These are phyloP conservation scores for Melanogaster broomeanus DNA, from an alignment of 768 basidiomycete species.

Conservation along the genomic window DNA sequence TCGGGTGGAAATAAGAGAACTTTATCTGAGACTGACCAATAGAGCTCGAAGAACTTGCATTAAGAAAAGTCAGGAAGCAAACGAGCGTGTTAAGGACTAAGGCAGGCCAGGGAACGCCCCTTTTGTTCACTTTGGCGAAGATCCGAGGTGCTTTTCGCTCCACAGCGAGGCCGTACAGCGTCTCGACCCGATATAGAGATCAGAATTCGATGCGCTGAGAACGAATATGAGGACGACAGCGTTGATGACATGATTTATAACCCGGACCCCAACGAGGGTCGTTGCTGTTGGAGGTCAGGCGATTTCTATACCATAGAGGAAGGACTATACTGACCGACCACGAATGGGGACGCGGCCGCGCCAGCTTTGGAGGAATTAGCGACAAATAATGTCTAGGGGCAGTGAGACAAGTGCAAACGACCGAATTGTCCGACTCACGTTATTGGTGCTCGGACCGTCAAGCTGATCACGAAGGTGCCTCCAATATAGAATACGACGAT, in stretches of 20 bases:
- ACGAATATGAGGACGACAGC: slow-evolving; percentile 51
- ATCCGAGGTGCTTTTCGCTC: slow-evolving; percentile 49
- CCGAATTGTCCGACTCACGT: slow-evolving; percentile 26
- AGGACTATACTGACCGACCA: slow-evolving; percentile 39
- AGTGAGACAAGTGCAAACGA: slow-evolving; percentile 9
- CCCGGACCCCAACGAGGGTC: slow-evolving; percentile 45
- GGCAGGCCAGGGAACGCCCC: slow-evolving; percentile 37
- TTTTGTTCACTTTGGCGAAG: slow-evolving; percentile 36
- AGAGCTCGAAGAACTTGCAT: slow-evolving; percentile 50
- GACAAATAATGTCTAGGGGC: slow-evolving; percentile 27
- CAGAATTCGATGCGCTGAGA: slow-evolving; percentile 48
- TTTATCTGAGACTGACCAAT: slow-evolving; percentile 40
- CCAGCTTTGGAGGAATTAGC: slow-evolving; percentile 29
- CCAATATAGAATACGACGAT: slow-evolving; percentile 34
- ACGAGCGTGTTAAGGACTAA: slow-evolving; percentile 55
- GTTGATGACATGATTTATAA: slow-evolving; percentile 43
- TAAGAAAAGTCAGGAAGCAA: slow-evolving; percentile 60
- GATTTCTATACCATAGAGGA: neutral
- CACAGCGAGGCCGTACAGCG: slow-evolving; percentile 46
- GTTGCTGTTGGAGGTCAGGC: slow-evolving; percentile 32
- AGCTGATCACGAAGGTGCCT: slow-evolving; percentile 42
- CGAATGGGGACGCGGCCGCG: slow-evolving; percentile 37
- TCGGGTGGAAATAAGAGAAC: slow-evolving; percentile 24
- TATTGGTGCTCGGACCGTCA: slow-evolving; percentile 40
- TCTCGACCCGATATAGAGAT: slow-evolving; percentile 54